Evolutionary conservation across 1,284 basidiomycete genomes (phyloP).

Genomic region (Cutaneotrichosporon sp.): DNA sequence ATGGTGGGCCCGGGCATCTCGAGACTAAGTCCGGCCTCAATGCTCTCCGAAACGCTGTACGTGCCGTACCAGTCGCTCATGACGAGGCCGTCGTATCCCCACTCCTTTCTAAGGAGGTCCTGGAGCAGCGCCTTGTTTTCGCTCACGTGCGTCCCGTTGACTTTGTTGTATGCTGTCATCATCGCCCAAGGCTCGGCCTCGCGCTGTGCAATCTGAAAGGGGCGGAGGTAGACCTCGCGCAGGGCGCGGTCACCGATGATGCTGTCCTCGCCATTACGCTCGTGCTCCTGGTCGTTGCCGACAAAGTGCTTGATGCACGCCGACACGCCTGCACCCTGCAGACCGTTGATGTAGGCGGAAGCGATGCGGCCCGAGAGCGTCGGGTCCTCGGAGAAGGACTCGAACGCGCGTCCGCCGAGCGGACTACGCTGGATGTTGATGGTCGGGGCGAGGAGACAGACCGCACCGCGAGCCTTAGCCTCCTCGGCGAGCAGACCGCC

Average conservation of each 20-base stretch:
- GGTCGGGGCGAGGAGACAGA: conserved; percentile 68
- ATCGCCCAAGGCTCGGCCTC: conserved; percentile 54
- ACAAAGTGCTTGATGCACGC: conserved; percentile 53
- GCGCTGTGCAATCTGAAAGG: conserved; percentile 78
- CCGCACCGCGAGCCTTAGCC: conserved; percentile 67
- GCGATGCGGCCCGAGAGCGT: conserved; percentile 68
- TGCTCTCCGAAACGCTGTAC: conserved; percentile 63
- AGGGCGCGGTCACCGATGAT: conserved; percentile 59
- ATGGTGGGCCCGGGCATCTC: conserved; percentile 34
- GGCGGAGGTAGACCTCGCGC: conserved; percentile 72
- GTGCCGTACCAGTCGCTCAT: conserved; percentile 62
- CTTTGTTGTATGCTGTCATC: conserved; percentile 57
- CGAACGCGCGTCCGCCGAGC: conserved; percentile 62
- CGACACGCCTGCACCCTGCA: conserved; percentile 70
- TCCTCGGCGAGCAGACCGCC: conserved; percentile 66
- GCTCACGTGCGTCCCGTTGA: conserved; percentile 68
- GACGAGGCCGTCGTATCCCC: conserved; percentile 67
- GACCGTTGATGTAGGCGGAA: conserved; percentile 69
- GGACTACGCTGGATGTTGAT: conserved; percentile 78
- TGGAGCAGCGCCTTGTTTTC: conserved; percentile 63
- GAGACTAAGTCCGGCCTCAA: conserved; percentile 69
- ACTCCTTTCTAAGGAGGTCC: conserved; percentile 57
- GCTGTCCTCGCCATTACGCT: conserved; percentile 36
- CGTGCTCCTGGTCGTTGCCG: conserved; percentile 50
- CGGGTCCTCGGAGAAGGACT: conserved; percentile 76